A percentile compares a stretch with the other conserved stretches of the same genome.
phyloP scores from a whole-genome alignment of 768 basidiomycete species.

The Mycena alexandri region DNA sequence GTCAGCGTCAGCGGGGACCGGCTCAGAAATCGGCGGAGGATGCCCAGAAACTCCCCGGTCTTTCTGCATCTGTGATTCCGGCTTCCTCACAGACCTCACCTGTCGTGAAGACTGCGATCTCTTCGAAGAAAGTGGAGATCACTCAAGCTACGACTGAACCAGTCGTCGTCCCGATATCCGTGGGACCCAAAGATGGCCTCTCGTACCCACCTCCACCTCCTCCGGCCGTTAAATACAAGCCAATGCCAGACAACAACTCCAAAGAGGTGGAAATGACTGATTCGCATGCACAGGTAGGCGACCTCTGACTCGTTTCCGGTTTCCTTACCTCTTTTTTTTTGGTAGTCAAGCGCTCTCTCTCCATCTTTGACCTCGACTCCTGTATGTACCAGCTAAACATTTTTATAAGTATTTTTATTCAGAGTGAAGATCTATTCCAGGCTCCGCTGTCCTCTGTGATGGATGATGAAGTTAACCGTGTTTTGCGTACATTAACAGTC shows the following conservation, averaged over 20 bases:
- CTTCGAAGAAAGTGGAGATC: background rate
- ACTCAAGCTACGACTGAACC: background rate
- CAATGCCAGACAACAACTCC: background rate
- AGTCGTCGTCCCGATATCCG: no score
- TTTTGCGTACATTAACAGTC: conserved; percentile 21
- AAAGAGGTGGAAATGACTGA: conserved; percentile 19
- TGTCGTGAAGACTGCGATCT: background rate
- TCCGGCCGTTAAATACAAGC: background rate
- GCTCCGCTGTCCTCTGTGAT: conserved; percentile 1
- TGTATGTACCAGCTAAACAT: background rate
- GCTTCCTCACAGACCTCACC: background rate
- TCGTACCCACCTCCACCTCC: background rate
- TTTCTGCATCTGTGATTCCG: background rate
- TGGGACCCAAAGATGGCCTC: no score
- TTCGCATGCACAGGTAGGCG: background rate
- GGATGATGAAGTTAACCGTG: conserved; percentile 24
- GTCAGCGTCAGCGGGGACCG: conserved; percentile 32
- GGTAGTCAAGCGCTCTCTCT: no score
- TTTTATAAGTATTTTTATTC: no score
- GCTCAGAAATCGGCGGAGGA: conserved; percentile 4
- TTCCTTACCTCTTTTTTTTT: background rate
- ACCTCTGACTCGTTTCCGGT: no score
- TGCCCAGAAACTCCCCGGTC: background rate
- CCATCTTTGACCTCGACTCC: background rate
- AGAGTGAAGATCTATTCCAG: no score